These are phyloP conservation scores for Helotiales sp. DNA, from an alignment of 2,329 filamentous ascomycete genomes.

Conservation along the genomic window DNA sequence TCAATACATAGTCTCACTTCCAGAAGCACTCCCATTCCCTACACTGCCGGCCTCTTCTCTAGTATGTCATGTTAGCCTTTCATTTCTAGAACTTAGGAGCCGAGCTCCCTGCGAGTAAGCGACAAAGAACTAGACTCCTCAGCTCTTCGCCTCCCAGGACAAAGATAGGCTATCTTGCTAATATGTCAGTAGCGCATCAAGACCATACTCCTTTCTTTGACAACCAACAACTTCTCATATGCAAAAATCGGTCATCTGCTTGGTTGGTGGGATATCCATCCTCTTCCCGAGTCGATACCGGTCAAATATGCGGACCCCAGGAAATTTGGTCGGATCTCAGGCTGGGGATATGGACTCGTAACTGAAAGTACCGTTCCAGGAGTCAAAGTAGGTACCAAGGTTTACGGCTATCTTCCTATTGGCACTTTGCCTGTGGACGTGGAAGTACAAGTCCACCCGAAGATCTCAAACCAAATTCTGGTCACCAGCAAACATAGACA, in stretches of 20 bases:
- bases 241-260: slow-evolving; percentile 23
- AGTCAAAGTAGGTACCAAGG: slow-evolving; percentile 17
- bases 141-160: no score
- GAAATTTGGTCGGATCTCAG: slow-evolving; percentile 31
- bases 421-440: slow-evolving; percentile 30
- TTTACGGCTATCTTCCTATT: slow-evolving; percentile 31
- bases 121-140: no score
- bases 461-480: slow-evolving; percentile 18
- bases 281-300: slow-evolving; percentile 25
- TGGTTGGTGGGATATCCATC: slow-evolving; percentile 32
- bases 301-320: slow-evolving; percentile 20
- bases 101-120: no score
- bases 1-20: slow-evolving; percentile 27
- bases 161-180: no score
- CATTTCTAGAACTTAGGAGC: no score
- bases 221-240: slow-evolving; percentile 30
- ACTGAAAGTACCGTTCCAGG: slow-evolving; percentile 24
- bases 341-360: slow-evolving; percentile 28
- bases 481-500: slow-evolving; percentile 24
- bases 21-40: slow-evolving; percentile 17
- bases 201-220: slow-evolving; percentile 24
- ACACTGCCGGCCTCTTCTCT: slow-evolving; percentile 22
- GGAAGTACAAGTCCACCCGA: slow-evolving; percentile 14
- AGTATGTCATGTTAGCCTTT: no score
- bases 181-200: no score